Evolutionary conservation across 345 rosid genomes (phyloP), one percentile per base, ranked within the genome.

Genomic region (Firmiana major): DNA sequence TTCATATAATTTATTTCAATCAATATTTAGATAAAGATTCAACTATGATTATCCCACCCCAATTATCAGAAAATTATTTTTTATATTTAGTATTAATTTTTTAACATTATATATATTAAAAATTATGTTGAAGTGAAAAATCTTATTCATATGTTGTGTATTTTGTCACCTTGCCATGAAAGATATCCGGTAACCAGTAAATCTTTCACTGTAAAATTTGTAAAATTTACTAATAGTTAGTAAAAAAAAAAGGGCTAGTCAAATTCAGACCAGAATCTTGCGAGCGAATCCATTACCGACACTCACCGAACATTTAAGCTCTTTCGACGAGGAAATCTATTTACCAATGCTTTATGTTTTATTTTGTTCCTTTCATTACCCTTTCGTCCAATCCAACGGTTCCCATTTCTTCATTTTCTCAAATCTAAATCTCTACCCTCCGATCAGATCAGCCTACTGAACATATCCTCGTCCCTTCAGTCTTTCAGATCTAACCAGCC

Each of bases 361-460:
- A 26, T 38, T 74, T 64, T 46, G 43, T 64, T 79, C 59, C 59
- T 34, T n/a, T 42, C 63, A 34, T 21, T 12, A 60, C 43, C 26
- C 62, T 43, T 60, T 3, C 75, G 55, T 65, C 16, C 46, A 53
- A 90, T 87, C 97, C 86, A 75, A 91, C 89, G 94, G 67, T 12
- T 55, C 45, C 11, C 22, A 3, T 9, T 64, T 46, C 82, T 9
- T 46, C n/a, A 3, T 73, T 13, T 10, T 49, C 10, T 79, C 85
- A 84, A 87, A 87, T 93, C 97, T 93, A 53, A 78, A 86, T 80
- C 82, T 74, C 68, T 68, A 68, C 97, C 93, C 81, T 87, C 83
- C 68, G 86, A 86, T 87, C 65, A 46, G 80, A 83, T 88, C 90
- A 85, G n/a, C 46, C 36, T 55, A 62, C 53, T 57, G 40, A 55